Evolutionary conservation across 2,329 filamentous ascomycete genomes (phyloP).

Genomic region (Arthrobotrys musiformis): DNA sequence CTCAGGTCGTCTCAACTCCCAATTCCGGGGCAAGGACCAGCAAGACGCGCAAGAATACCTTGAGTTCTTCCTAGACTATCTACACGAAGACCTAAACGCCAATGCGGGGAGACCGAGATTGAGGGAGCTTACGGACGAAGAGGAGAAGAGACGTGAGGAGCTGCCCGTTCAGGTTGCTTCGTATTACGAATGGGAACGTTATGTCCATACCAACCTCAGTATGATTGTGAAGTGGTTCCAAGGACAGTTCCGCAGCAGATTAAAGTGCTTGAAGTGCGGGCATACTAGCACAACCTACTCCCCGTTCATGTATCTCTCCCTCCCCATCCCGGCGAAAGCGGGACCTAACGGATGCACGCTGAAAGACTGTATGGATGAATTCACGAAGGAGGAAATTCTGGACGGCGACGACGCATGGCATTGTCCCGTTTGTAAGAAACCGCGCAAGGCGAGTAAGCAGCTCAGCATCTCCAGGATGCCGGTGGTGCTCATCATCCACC

Average conservation of each 20-base stretch:
- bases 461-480: constrained; percentile 81
- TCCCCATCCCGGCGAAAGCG: constrained; percentile 63
- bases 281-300: constrained; percentile 75
- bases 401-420: constrained; percentile 75
- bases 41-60: constrained; percentile 94
- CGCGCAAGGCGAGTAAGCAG: constrained; percentile 74
- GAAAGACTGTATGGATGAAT: constrained; percentile 75
- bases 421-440: constrained; percentile 78
- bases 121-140: constrained; percentile 69
- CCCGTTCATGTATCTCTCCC: constrained; percentile 66
- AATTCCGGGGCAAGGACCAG: constrained; percentile 79
- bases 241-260: constrained; percentile 73
- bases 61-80: constrained; percentile 79
- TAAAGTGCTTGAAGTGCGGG: constrained; percentile 72
- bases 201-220: constrained; percentile 76
- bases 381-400: constrained; percentile 75
- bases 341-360: constrained; percentile 61
- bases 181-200: constrained; percentile 77
- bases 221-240: constrained; percentile 83
- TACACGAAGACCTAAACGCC: constrained; percentile 86
- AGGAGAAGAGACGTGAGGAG: constrained; percentile 72
- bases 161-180: constrained; percentile 74
- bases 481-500: constrained; percentile 79
- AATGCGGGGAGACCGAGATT: constrained; percentile 71
- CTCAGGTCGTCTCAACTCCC: constrained; percentile 72